Base-by-base conservation (phyloP, 768 basidiomycete species). In the Candolleomyces aberdarensis region DNA sequence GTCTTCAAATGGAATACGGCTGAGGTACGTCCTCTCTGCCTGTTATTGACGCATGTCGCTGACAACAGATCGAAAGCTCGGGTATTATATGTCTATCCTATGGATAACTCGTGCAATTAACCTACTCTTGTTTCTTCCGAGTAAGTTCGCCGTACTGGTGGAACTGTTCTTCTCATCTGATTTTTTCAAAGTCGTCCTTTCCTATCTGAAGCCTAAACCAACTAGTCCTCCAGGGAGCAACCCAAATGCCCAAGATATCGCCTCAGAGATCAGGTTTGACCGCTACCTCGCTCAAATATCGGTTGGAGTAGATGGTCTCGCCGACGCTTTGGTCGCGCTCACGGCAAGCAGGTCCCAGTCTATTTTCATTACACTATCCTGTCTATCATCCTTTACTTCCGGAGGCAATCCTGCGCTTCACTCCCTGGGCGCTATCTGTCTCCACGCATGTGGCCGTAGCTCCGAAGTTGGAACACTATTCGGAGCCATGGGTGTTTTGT, bases 41-140 rank as follows among this genome's bases (percentile, higher is more conserved):
- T 5, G 7, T 11, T 44, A 19, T 31, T 10, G 8, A 17, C 47
- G 39, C 31, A 29, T 44, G 19, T 51, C 69, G 15, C 64, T 65
- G 46, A 39, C 48, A 8, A 52, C 3, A 19, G 5, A 3, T 22
- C 32, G 8, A 41, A 63, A 89, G 82, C 68, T 92, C 63, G 87
- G 89, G 50, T 86, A 88, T 68, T 92, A 91, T 65, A 88, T 92
- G 74, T 87, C 89, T 0, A 80, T 84, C 20, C 75, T 88, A 60
- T 90, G 89, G 71, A 80, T 80, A 32, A 71, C 82, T 9, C 83
- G 90, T 31, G 89, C 89, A 1, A 67, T 85, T 57, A 81, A 90
- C 66, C 76, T 91, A 1, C 78, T 93, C 6, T 62, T 91, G 31
- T 66, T 92, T 65, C 78, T 92, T 47, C 90, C 91, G 5, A 76